Percentiles rank a stretch among this genome's conserved stretches.
phyloP scores from a whole-genome alignment of 352 stramenopile genomes.

The Pythium folliculosum region DNA sequence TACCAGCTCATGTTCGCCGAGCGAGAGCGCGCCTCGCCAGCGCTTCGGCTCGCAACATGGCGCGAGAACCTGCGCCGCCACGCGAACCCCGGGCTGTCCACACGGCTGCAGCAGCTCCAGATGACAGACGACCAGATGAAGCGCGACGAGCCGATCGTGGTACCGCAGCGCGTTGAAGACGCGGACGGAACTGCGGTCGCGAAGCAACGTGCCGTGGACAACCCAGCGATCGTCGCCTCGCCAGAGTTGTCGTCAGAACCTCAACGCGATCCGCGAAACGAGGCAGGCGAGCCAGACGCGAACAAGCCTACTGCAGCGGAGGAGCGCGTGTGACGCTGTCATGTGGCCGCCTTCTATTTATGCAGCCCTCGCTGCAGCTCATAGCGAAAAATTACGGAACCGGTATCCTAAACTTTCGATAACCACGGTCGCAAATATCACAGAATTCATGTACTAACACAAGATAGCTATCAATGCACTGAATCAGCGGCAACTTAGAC shows the following conservation, averaged over 20 bases:
- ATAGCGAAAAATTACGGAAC: too few species aligned
- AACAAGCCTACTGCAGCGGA: too few species aligned
- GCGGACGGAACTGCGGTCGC: background rate
- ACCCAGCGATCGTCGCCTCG: too few species aligned
- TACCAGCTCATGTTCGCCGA: conserved; percentile 33
- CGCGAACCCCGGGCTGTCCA: background rate
- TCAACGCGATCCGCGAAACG: too few species aligned
- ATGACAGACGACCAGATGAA: background rate
- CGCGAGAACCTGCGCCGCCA: conserved; percentile 7
- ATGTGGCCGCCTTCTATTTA: too few species aligned
- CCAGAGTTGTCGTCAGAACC: too few species aligned
- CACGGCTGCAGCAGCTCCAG: conserved; percentile 3
- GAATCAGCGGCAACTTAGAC: too few species aligned
- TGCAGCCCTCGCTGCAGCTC: too few species aligned
- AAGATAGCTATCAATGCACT: background rate
- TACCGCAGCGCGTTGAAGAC: background rate
- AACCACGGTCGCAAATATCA: too few species aligned
- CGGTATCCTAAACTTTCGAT: too few species aligned
- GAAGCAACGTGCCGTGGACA: background rate
- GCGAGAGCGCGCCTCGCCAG: background rate
- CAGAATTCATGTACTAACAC: background rate
- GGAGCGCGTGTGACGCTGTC: too few species aligned
- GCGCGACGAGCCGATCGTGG: conserved; percentile 1
- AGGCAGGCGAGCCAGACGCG: too few species aligned
- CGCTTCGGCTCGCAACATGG: conserved; percentile 6